Conservation (phyloP, 176 grass and related monocot species). For the Juncus inflexus region DNA sequence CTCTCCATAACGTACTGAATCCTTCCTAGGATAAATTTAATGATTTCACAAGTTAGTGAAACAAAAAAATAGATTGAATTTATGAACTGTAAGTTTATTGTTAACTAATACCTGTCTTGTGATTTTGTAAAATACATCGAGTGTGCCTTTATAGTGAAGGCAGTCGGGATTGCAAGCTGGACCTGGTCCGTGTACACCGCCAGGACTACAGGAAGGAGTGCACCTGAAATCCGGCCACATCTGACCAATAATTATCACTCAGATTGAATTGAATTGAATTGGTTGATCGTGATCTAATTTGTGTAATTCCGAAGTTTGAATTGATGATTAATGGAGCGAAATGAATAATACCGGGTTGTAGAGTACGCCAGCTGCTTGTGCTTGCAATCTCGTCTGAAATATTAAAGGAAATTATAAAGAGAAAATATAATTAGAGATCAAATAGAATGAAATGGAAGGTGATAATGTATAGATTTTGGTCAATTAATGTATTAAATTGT, state of each 20-base stretch:
- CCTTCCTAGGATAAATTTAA: constrained; percentile 66
- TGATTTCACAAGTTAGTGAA: neutral
- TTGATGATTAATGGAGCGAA: too few relatives aligned
- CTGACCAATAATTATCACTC: constrained; percentile 48
- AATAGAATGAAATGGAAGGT: neutral
- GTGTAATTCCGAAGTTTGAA: too few relatives aligned
- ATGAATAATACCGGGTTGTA: too few relatives aligned
- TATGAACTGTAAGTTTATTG: too few relatives aligned
- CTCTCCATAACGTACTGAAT: constrained; percentile 76
- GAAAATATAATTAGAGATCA: neutral
- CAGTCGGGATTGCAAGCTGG: constrained; percentile 54
- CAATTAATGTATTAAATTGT: too few relatives aligned
- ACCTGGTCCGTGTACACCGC: constrained; percentile 46
- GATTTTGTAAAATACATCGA: constrained; percentile 82
- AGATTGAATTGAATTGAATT: constrained; percentile 33
- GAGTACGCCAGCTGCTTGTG: constrained; percentile 80
- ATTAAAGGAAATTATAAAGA: neutral
- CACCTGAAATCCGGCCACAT: constrained; percentile 87
- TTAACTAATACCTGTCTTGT: constrained; percentile 50
- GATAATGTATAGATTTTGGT: too few relatives aligned
- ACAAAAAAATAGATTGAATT: neutral
- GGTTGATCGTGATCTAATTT: constrained; percentile 48
- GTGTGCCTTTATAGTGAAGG: constrained; percentile 82
- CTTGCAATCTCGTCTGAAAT: constrained; percentile 89
- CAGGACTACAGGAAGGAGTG: constrained; percentile 62